Evolutionary conservation across 2,329 filamentous ascomycete genomes (phyloP).

Genomic region (Claviceps monticola): DNA sequence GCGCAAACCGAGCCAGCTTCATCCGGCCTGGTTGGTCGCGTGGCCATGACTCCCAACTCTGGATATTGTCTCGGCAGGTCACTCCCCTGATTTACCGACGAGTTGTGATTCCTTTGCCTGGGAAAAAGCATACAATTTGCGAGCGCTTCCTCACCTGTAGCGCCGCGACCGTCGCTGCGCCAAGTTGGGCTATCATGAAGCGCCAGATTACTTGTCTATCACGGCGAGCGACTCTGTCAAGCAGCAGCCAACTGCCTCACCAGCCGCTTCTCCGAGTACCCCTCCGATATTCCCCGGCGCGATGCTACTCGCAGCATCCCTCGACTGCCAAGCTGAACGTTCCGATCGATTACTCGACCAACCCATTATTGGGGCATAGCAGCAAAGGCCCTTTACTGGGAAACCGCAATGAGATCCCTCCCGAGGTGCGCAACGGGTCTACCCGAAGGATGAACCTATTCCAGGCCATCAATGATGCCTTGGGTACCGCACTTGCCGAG

Average conservation of each 20-base stretch:
- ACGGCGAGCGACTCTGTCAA: constrained; percentile 14
- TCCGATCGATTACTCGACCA: constrained; percentile 75
- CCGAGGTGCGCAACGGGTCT: constrained; percentile 48
- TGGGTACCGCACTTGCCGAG: constrained; percentile 65
- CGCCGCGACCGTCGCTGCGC: constrained; percentile 1
- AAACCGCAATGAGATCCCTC: constrained; percentile 55
- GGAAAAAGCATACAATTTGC: background rate
- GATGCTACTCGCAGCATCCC: constrained; percentile 40
- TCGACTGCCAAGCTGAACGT: constrained; percentile 61
- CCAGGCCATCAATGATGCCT: constrained; percentile 82
- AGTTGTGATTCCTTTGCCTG: background rate
- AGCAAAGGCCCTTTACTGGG: constrained; percentile 50
- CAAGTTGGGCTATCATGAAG: constrained; percentile 14
- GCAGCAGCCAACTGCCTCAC: constrained; percentile 5
- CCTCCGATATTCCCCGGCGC: constrained; percentile 8
- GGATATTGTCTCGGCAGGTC: background rate
- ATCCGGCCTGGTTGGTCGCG: background rate
- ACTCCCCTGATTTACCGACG: background rate
- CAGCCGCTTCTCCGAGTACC: constrained; percentile 4
- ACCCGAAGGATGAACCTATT: constrained; percentile 88
- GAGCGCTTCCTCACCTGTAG: background rate
- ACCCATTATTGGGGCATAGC: constrained; percentile 67
- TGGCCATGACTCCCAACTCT: background rate
- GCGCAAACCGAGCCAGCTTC: constrained; percentile 21
- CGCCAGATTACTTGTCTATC: constrained; percentile 18